These are phyloP conservation scores for Cryptococcus sp. DNA, from an alignment of 1,284 basidiomycete species.

Conservation along the genomic window DNA sequence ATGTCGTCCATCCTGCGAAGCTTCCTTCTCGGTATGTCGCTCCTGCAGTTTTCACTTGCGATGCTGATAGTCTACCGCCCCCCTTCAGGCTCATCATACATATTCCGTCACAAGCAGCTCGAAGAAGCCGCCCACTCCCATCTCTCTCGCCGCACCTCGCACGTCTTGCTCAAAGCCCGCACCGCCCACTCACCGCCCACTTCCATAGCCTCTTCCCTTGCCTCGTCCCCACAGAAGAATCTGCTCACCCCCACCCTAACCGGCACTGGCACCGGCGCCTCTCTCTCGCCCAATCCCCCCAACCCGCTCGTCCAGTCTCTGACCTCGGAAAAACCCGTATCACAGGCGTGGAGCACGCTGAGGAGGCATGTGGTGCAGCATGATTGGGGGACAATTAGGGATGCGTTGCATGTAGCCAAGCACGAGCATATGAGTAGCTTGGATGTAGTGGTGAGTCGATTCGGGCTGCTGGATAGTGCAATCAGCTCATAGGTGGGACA, in stretches of 20 bases:
- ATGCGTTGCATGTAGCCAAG: slow-evolving; percentile 60
- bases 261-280: not conserved
- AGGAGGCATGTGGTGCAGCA: slow-evolving; percentile 53
- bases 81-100: slow-evolving; percentile 44
- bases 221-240: slow-evolving; percentile 20
- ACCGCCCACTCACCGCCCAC: slow-evolving; percentile 22
- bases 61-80: not conserved
- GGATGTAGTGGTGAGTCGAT: slow-evolving; percentile 64
- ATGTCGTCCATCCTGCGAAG: slow-evolving; percentile 78
- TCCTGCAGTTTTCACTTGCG: not conserved
- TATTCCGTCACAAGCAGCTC: slow-evolving; percentile 49
- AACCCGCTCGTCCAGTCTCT: not conserved
- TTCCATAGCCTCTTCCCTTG: slow-evolving; percentile 18
- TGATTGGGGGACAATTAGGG: slow-evolving; percentile 54
- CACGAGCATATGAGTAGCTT: slow-evolving; percentile 74
- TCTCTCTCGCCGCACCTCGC: slow-evolving; percentile 34
- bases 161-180: slow-evolving; percentile 33
- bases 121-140: slow-evolving; percentile 36
- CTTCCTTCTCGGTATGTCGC: slow-evolving; percentile 70
- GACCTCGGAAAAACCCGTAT: slow-evolving; percentile 4
- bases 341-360: slow-evolving; percentile 39
- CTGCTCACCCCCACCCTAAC: slow-evolving; percentile 2
- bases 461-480: not conserved
- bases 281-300: not conserved
- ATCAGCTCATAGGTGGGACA: not conserved